A percentile compares a stretch with the other conserved stretches of the same genome.
phyloP scores from a whole-genome alignment of 768 basidiomycete genomes.

The Russula lepida region DNA sequence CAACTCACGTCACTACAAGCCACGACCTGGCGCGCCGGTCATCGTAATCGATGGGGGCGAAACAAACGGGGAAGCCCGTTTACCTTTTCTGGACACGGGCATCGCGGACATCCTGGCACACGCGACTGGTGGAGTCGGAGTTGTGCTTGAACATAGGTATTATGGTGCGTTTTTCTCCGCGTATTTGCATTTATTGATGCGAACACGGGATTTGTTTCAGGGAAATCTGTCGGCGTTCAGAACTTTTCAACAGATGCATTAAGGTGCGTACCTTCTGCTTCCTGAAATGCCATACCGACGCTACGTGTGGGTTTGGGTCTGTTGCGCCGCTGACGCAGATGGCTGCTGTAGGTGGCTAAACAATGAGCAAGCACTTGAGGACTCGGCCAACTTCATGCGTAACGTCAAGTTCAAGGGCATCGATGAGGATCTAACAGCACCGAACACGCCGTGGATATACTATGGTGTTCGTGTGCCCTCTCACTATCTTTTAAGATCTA shows the following conservation, averaged over 20 bases:
- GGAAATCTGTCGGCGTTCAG: conserved; percentile 63
- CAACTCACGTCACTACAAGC: conserved; percentile 69
- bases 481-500: not conserved
- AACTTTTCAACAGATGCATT: conserved; percentile 79
- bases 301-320: not conserved
- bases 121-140: conserved; percentile 79
- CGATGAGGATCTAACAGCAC: conserved; percentile 60
- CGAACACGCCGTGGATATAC: conserved; percentile 80
- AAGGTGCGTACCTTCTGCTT: conserved; percentile 35
- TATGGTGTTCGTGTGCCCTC: conserved; percentile 59
- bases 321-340: not conserved
- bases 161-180: conserved; percentile 44
- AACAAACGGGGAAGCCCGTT: conserved; percentile 67
- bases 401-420: conserved; percentile 69
- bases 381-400: conserved; percentile 87
- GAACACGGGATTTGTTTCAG: conserved; percentile 32
- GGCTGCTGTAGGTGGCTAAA: conserved; percentile 61
- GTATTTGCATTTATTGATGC: conserved; percentile 13
- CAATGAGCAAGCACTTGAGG: conserved; percentile 82
- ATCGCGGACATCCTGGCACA: conserved; percentile 81
- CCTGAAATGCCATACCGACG: no score
- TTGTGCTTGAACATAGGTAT: conserved; percentile 90
- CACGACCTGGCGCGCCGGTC: conserved; percentile 68
- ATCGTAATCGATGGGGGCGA: conserved; percentile 91
- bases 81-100: conserved; percentile 40